phyloP scores from a whole-genome alignment of 2,329 filamentous ascomycete genomes.

The Aspergillus hortae region DNA sequence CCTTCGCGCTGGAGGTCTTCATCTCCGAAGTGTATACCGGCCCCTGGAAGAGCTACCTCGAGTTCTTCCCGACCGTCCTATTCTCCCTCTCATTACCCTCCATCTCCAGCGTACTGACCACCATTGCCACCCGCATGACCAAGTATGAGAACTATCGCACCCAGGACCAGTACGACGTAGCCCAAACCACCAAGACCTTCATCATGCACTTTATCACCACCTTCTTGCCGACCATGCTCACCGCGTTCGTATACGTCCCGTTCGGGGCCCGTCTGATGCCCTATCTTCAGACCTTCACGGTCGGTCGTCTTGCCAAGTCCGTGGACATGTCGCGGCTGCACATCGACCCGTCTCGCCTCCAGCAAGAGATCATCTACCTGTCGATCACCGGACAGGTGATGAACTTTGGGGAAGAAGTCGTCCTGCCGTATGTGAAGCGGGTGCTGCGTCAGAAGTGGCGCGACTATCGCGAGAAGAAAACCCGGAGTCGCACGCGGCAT shows the following conservation, averaged over 20 bases:
- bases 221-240: constrained; percentile 87
- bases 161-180: constrained; percentile 74
- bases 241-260: constrained; percentile 89
- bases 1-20: constrained; percentile 92
- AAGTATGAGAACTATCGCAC: constrained; percentile 91
- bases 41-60: constrained; percentile 77
- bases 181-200: constrained; percentile 89
- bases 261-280: constrained; percentile 82
- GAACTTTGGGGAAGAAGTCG: constrained; percentile 76
- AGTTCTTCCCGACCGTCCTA: constrained; percentile 83
- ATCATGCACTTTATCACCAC: constrained; percentile 96
- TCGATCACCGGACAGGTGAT: constrained; percentile 92
- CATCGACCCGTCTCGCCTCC: constrained; percentile 78
- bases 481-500: constrained; percentile 24
- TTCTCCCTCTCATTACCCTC: constrained; percentile 79
- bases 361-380: constrained; percentile 91
- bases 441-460: constrained; percentile 69
- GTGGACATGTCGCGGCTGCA: constrained; percentile 54
- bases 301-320: constrained; percentile 42
- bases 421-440: constrained; percentile 82
- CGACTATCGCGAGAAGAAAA: constrained; percentile 22
- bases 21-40: constrained; percentile 91
- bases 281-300: constrained; percentile 76
- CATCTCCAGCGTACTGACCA: constrained; percentile 70
- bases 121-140: constrained; percentile 72